Conservation (phyloP, 352 stramenopile genomes). For the Pythium phragmitis region DNA sequence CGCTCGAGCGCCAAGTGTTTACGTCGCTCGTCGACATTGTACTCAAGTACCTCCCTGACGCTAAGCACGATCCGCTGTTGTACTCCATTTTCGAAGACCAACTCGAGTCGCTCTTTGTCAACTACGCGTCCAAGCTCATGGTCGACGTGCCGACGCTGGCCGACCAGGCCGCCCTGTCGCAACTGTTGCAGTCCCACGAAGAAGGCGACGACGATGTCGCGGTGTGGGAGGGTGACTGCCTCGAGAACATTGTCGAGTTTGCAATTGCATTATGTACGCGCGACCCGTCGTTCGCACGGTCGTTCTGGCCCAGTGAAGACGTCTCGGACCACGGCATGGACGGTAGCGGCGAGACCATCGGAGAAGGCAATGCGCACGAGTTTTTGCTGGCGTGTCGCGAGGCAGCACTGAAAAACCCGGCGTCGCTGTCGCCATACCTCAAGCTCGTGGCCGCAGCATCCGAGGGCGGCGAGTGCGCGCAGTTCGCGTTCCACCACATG, state of each 20-base stretch:
- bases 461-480: conserved; percentile 64
- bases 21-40: conserved; percentile 65
- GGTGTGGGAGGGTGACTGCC: conserved; percentile 68
- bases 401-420: conserved; percentile 72
- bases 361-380: conserved; percentile 48
- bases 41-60: conserved; percentile 75
- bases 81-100: conserved; percentile 72
- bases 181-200: conserved; percentile 42
- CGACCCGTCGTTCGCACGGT: conserved; percentile 52
- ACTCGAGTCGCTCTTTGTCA: conserved; percentile 66
- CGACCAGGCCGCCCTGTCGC: conserved; percentile 60
- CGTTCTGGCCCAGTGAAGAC: conserved; percentile 61
- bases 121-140: conserved; percentile 77
- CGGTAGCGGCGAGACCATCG: conserved; percentile 5
- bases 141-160: conserved; percentile 75
- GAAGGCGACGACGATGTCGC: conserved; percentile 56
- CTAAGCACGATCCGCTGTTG: conserved; percentile 66
- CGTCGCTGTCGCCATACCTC: conserved; percentile 73
- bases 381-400: conserved; percentile 73
- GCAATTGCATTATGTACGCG: conserved; percentile 58
- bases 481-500: conserved; percentile 82
- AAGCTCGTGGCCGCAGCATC: conserved; percentile 66
- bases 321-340: conserved; percentile 11
- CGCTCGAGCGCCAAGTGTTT: conserved; percentile 66
- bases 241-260: conserved; percentile 80